These are phyloP conservation scores for Gelatoporia subvermispora DNA, from an alignment of 768 basidiomycete species.

Conservation along the genomic window DNA sequence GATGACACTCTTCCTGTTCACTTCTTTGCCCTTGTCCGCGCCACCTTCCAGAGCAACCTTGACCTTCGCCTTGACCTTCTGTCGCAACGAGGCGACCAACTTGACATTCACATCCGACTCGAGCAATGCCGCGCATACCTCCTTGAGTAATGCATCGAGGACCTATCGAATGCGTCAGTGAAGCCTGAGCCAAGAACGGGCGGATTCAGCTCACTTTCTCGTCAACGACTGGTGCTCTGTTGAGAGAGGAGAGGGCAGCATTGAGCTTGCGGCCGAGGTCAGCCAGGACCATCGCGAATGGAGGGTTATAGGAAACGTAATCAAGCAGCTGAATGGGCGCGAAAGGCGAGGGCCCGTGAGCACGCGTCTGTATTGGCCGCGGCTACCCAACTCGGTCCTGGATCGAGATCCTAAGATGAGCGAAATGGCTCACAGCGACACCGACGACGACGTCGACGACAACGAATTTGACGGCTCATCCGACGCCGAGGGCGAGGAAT, in stretches of 20 bases:
- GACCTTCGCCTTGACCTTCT: conserved; percentile 88
- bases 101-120: conserved; percentile 99
- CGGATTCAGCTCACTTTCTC: conserved; percentile 61
- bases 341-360: conserved; percentile 1
- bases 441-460: conserved; percentile 63
- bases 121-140: conserved; percentile 88
- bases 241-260: conserved; percentile 86
- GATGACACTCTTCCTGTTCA: conserved; percentile 80
- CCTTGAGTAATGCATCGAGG: conserved; percentile 90
- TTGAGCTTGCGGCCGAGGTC: conserved; percentile 94
- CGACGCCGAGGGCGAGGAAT: conserved; percentile 41
- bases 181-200: neutral
- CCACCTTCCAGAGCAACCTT: conserved; percentile 70
- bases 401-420: neutral
- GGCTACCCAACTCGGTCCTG: neutral
- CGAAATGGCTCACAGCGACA: conserved; percentile 52
- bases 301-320: conserved; percentile 6
- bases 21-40: conserved; percentile 71
- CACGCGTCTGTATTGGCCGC: neutral
- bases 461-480: conserved; percentile 51
- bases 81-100: conserved; percentile 79
- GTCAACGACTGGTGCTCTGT: conserved; percentile 81
- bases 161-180: conserved; percentile 47
- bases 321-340: neutral
- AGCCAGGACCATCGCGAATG: conserved; percentile 79